These are phyloP conservation scores for Oehlia diaphana DNA, from an alignment of 192 early-diverging fungal genomes.

Conservation along the genomic window DNA sequence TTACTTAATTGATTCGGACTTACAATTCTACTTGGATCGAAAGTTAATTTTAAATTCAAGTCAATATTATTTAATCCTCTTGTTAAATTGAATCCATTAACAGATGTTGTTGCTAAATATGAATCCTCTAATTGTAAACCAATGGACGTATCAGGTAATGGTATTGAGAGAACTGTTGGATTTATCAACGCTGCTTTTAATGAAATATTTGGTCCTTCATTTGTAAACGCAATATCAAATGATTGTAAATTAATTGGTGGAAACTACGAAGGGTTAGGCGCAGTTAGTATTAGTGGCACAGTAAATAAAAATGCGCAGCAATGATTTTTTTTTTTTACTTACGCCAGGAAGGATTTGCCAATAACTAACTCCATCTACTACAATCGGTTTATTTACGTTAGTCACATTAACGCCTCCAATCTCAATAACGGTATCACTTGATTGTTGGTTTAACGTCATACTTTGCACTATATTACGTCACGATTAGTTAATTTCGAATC, in stretches of 20 bases:
- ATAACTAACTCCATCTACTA: background rate
- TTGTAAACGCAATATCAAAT: background rate
- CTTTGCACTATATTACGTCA: background rate
- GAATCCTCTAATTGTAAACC: background rate
- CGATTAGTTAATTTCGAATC: background rate
- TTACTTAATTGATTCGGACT: background rate
- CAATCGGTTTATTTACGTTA: background rate
- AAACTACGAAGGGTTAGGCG: background rate
- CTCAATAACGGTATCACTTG: background rate
- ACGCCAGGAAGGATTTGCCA: conserved; percentile 1
- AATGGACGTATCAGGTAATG: background rate
- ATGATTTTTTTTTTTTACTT: background rate
- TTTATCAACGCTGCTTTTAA: background rate
- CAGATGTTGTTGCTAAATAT: background rate
- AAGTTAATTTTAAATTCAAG: background rate
- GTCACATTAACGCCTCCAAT: background rate
- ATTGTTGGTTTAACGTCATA: background rate
- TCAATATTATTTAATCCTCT: background rate
- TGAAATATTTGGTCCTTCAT: background rate
- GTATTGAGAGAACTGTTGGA: background rate
- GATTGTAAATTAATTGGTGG: background rate
- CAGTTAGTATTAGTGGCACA: background rate
- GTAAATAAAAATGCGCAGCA: no score
- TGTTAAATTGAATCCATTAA: background rate
- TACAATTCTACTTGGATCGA: background rate